These are phyloP conservation scores for Picea sitchensis DNA, from an alignment of 75 land plant species.

Conservation along the genomic window DNA sequence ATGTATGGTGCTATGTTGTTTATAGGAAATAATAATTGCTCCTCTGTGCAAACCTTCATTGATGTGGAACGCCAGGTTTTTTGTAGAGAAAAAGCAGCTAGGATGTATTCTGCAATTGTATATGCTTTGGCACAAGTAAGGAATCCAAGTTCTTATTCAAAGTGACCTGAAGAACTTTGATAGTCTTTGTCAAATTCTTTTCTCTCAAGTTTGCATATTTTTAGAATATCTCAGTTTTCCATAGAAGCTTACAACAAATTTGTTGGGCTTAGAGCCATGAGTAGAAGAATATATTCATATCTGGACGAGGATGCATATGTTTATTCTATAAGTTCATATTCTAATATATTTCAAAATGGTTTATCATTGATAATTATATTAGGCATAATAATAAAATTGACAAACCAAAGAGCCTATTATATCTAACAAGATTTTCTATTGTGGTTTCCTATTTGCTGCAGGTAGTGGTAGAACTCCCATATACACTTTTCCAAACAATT, in stretches of 20 bases:
- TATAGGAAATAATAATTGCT: conserved; percentile 34
- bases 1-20: conserved; percentile 35
- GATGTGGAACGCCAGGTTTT: conserved; percentile 36
- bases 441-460: conserved; percentile 13
- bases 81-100: conserved; percentile 38
- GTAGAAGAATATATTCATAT: background rate
- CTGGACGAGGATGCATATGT: background rate
- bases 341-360: too few species aligned
- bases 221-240: background rate
- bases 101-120: conserved; percentile 11
- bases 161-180: background rate
- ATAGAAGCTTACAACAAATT: too few species aligned
- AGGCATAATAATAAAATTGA: background rate
- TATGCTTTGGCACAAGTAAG: conserved; percentile 2
- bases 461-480: conserved; percentile 72
- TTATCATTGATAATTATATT: background rate
- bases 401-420: background rate
- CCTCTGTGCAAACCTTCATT: conserved; percentile 38
- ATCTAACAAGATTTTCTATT: background rate
- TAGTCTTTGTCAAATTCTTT: background rate
- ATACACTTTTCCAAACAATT: conserved; percentile 56
- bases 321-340: background rate
- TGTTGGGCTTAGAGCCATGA: background rate
- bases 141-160: background rate
- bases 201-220: background rate